phyloP scores from a whole-genome alignment of 441 rosid genomes.

The Syzygium malaccense region DNA sequence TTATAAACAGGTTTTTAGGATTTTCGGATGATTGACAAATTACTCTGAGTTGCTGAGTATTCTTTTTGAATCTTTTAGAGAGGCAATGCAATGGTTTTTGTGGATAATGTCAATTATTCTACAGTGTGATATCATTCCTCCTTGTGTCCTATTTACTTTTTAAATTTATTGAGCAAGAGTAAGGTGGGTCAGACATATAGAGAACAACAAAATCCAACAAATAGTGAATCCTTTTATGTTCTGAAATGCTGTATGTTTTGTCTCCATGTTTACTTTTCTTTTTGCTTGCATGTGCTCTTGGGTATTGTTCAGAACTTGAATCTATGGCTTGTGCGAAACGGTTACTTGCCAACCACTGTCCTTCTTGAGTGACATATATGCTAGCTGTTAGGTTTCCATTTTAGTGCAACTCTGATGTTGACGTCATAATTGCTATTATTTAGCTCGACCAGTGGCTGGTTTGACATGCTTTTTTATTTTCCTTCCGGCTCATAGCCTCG shows the following conservation, averaged over 20 bases:
- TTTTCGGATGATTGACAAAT: slow-evolving; percentile 61
- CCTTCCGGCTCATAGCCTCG: background rate
- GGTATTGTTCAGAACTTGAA: background rate
- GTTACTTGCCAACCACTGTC: background rate
- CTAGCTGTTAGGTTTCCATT: background rate
- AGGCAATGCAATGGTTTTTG: background rate
- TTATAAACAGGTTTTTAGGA: slow-evolving; percentile 58
- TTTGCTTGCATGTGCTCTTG: background rate
- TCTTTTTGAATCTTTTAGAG: background rate
- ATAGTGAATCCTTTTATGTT: background rate
- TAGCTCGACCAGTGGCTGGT: background rate
- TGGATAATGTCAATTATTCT: background rate
- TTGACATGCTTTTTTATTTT: background rate
- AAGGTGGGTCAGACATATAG: background rate
- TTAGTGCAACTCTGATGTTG: background rate
- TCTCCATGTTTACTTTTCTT: background rate
- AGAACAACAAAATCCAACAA: background rate
- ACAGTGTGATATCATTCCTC: background rate
- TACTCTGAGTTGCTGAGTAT: background rate
- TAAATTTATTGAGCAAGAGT: background rate
- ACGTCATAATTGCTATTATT: background rate
- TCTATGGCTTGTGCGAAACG: background rate
- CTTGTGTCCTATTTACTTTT: background rate
- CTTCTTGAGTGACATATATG: background rate
- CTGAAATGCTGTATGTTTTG: background rate